These are phyloP conservation scores for Globisporangium sylvaticum DNA, from an alignment of 352 stramenopile genomes.

Conservation along the genomic window DNA sequence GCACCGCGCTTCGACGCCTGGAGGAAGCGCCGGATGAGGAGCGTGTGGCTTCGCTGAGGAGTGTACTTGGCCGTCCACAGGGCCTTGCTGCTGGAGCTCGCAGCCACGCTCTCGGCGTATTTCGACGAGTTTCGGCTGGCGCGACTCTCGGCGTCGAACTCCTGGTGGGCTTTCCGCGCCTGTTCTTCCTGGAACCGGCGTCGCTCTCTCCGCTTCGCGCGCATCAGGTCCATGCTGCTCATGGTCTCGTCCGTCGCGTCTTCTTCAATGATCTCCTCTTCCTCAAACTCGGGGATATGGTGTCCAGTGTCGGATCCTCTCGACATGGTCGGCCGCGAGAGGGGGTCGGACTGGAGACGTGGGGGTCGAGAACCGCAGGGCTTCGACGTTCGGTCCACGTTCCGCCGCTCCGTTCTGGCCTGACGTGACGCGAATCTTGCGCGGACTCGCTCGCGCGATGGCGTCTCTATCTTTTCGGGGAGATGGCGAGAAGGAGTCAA, in stretches of 20 bases:
- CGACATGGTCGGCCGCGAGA: background rate
- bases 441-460: constrained; percentile 23
- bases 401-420: background rate
- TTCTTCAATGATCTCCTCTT: constrained; percentile 33
- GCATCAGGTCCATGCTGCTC: constrained; percentile 11
- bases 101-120: constrained; percentile 29
- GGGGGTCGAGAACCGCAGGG: constrained; percentile 4
- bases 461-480: background rate
- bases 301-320: constrained; percentile 3
- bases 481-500: background rate
- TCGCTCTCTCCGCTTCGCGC: constrained; percentile 2
- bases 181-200: constrained; percentile 12
- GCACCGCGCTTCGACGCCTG: constrained; percentile 26
- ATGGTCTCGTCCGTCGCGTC: constrained; percentile 6
- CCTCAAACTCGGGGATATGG: constrained; percentile 33
- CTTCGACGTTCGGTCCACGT: constrained; percentile 5
- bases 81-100: constrained; percentile 20
- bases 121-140: constrained; percentile 14
- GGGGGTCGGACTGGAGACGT: constrained; percentile 1
- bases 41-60: constrained; percentile 41
- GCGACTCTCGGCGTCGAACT: constrained; percentile 18
- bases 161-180: background rate
- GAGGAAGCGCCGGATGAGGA: constrained; percentile 58
- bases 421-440: constrained; percentile 19
- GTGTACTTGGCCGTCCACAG: constrained; percentile 58